phyloP scores from a whole-genome alignment of 495 filamentous ascomycete genomes.

The Aspergillus coremiiformis region DNA sequence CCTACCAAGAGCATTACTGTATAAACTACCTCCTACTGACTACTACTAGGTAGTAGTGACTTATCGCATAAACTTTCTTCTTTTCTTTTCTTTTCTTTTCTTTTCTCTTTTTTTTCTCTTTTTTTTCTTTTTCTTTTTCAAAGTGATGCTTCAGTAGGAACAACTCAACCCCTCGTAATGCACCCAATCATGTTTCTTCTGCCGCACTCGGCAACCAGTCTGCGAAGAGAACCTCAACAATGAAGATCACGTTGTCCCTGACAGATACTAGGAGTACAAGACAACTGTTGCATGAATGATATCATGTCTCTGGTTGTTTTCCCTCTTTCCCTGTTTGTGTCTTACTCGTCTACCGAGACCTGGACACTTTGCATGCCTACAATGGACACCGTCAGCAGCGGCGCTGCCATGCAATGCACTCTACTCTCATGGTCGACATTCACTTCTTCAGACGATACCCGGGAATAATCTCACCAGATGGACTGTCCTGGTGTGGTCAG shows the following conservation, averaged over 20 bases:
- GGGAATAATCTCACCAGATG: neutral
- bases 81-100: neutral
- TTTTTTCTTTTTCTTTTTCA: neutral
- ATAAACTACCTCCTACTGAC: neutral
- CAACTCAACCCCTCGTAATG: constrained; percentile 9
- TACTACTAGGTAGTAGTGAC: neutral
- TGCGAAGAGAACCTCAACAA: neutral
- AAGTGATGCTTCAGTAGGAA: constrained; percentile 15
- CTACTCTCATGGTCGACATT: neutral
- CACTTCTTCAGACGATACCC: neutral
- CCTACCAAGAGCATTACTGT: neutral
- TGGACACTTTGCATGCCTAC: neutral
- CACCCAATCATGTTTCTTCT: constrained; percentile 9
- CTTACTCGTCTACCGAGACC: no score
- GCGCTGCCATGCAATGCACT: neutral
- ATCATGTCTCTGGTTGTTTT: neutral
- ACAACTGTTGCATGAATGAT: neutral
- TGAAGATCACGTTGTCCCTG: neutral
- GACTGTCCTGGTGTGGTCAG: neutral
- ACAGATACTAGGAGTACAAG: no score
- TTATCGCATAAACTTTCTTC: constrained; percentile 1
- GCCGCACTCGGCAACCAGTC: neutral
- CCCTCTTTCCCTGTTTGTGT: neutral
- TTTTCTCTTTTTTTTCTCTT: no score
- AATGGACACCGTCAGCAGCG: neutral